Evolutionary conservation across 805 yeast genomes (phyloP).

Genomic region (Candida namnaoensis): DNA sequence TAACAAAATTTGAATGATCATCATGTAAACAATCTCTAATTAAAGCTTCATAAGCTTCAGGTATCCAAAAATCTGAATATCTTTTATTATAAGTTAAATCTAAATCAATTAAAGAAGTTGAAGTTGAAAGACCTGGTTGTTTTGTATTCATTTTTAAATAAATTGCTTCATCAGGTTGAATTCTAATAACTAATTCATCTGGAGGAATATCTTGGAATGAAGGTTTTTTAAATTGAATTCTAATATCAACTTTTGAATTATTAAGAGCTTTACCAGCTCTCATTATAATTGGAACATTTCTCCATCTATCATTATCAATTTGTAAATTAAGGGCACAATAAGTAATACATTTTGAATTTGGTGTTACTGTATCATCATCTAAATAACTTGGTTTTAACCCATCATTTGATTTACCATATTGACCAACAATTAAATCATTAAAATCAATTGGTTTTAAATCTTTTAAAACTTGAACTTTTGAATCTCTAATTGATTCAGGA

Average conservation of each 20-base stretch:
- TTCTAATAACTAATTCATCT: conserved; percentile 88
- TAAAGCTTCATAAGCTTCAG: conserved; percentile 95
- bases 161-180: conserved; percentile 93
- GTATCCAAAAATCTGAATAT: conserved; percentile 85
- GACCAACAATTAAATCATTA: conserved; percentile 74
- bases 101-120: conserved; percentile 79
- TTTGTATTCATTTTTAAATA: conserved; percentile 90
- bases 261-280: conserved; percentile 98
- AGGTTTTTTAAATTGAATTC: conserved; percentile 86
- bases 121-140: conserved; percentile 83
- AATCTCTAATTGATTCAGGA: conserved; percentile 93
- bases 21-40: conserved; percentile 86
- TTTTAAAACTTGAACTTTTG: conserved; percentile 87
- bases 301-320: conserved; percentile 94
- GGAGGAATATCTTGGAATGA: conserved; percentile 75
- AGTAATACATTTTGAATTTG: conserved; percentile 81
- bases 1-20: conserved; percentile 94
- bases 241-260: conserved; percentile 89
- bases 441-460: conserved; percentile 63
- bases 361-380: conserved; percentile 85
- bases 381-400: conserved; percentile 85
- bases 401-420: conserved; percentile 76
- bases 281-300: conserved; percentile 91
- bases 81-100: conserved; percentile 80
- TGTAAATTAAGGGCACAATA: conserved; percentile 78